Percentiles rank a stretch among this genome's conserved stretches.
Evolutionary conservation across 148 eudicot species (phyloP).

Genomic region (Chenopodium formosanum): DNA sequence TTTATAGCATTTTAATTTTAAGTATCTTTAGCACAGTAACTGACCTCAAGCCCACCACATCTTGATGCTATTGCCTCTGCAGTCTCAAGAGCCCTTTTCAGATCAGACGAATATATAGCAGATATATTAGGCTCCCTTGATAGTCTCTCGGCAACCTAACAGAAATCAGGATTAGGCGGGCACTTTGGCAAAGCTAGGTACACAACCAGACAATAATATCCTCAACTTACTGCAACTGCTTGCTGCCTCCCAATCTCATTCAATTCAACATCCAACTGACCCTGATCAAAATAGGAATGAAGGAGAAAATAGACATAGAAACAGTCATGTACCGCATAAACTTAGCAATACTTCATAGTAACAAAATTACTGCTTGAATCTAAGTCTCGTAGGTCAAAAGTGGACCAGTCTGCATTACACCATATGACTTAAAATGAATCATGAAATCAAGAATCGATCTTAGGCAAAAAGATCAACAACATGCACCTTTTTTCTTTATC

Average conservation of each 20-base stretch:
- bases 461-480: no score
- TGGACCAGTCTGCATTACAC: background rate
- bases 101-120: conserved; percentile 76
- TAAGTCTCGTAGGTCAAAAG: no score
- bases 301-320: background rate
- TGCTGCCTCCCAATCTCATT: conserved; percentile 82
- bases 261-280: conserved; percentile 79
- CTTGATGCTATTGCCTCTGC: conserved; percentile 67
- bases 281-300: conserved; percentile 35
- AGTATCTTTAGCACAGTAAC: background rate
- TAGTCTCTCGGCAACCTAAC: conserved; percentile 67
- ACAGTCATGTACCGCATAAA: background rate
- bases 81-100: conserved; percentile 74
- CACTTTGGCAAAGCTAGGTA: conserved; percentile 7
- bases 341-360: background rate
- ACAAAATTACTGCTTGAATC: background rate
- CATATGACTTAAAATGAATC: no score
- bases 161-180: conserved; percentile 18
- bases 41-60: conserved; percentile 70
- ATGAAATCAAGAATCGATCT: no score
- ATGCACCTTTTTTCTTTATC: no score
- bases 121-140: conserved; percentile 66
- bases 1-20: background rate
- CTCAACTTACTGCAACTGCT: conserved; percentile 67
- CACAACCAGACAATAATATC: background rate